These are phyloP conservation scores for Rhodotorula taiwanensis DNA, from an alignment of 768 basidiomycete genomes.

Conservation along the genomic window DNA sequence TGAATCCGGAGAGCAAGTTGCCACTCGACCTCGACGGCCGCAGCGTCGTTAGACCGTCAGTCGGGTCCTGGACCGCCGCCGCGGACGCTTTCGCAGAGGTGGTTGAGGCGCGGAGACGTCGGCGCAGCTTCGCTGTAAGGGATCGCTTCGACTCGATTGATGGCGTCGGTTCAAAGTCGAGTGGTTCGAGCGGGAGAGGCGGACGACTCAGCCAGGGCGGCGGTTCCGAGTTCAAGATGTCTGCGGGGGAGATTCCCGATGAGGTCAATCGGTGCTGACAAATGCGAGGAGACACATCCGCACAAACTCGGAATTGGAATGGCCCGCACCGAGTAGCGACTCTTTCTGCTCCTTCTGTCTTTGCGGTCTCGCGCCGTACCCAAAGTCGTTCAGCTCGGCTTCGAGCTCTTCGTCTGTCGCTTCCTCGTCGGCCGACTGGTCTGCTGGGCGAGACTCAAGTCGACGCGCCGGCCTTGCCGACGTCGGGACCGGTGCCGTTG, in stretches of 20 bases:
- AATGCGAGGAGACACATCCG: not conserved
- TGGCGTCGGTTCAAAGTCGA: not conserved
- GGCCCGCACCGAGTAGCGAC: slow-evolving; percentile 17
- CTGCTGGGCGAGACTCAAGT: no score
- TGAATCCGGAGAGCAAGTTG: slow-evolving; percentile 16
- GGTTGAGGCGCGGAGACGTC: slow-evolving; percentile 3
- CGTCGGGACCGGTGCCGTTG: no score
- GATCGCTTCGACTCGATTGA: not conserved
- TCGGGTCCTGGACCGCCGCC: not conserved
- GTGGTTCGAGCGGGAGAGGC: no score
- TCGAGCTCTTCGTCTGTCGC: slow-evolving; percentile 19
- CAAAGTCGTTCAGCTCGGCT: slow-evolving; percentile 25
- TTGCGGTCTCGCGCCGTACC: slow-evolving; percentile 12
- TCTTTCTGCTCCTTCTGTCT: slow-evolving; percentile 20
- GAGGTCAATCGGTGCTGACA: not conserved
- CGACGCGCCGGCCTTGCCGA: no score
- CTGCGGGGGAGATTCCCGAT: not conserved
- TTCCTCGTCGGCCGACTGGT: not conserved
- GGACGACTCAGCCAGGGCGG: slow-evolving; percentile 5
- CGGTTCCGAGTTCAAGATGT: slow-evolving; percentile 28
- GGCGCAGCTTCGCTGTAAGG: slow-evolving; percentile 1
- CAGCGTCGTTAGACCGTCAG: slow-evolving; percentile 9
- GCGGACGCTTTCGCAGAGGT: not conserved
- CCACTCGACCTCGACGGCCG: slow-evolving; percentile 3
- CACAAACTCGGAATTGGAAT: no score